Base-by-base conservation (phyloP, 345 rosid species). In the Cardamine chenopodiifolia region DNA sequence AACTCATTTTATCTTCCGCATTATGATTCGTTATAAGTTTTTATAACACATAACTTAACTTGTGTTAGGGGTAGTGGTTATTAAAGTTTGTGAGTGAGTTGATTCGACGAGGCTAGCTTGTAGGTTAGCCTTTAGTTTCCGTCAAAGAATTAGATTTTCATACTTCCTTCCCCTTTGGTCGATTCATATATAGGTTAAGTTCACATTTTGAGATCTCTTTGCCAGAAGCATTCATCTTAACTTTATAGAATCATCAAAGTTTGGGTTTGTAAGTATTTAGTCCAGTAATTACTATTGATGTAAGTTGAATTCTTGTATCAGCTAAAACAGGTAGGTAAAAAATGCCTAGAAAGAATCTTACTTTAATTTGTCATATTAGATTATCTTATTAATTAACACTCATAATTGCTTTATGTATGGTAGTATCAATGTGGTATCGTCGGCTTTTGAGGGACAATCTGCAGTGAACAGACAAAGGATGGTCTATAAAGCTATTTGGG, bases 401-500 rank as follows among this genome's bases (percentile, higher is more conserved):
- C 26, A 67, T 6, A 4, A 17, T 20, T 55, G 52, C 5, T 31
- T 14, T 26, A 25, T 56, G 5, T 56, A 44, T 44, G 49, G 85
- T 83, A 94, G 97, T 80, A 91, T 94, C 35, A 87, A 94, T 71
- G 98, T 94, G 15, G 76, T 94, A 25, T 84, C 97, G 37, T 83
- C 90, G 49, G 83, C 86, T 19, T 91, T 94, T 45, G 95, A 91
- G 75, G 98, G 97, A 48, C 89, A 94, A 60, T 89, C 93, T 0
- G 85, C 90, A 2, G 97, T 94, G 80, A 91, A 89, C 78, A 84
- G 97, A 75, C 98, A 94, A 82, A 87, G 98, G 79, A 94, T 94
- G 96, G 98, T 94, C 25, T 94, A 91, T 68, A 94, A 91, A 83
- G 97, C 95, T 50, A 91, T 94, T 73, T 91, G 98, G 98, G 98